These are phyloP conservation scores for Pythium coloratum DNA, from an alignment of 352 stramenopile genomes.

Conservation along the genomic window DNA sequence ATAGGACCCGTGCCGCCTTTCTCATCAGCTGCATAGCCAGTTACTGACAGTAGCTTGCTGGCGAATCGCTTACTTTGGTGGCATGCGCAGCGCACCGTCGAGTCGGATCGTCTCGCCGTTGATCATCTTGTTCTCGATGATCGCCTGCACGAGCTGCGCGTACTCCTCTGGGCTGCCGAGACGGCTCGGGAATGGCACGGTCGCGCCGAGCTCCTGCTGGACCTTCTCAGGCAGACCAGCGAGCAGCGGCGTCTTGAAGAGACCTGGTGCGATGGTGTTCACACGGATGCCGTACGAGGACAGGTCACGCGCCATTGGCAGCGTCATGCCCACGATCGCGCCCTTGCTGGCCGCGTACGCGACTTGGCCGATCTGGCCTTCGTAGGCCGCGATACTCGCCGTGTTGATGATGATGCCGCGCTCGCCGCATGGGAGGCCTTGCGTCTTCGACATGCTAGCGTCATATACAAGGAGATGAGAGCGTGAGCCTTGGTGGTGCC, in stretches of 20 bases:
- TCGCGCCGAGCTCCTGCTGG: conserved; percentile 90
- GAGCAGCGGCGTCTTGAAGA: conserved; percentile 97
- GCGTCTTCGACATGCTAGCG: conserved; percentile 83
- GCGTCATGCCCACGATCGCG: conserved; percentile 96
- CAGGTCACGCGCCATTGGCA: conserved; percentile 96
- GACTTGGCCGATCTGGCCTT: conserved; percentile 96
- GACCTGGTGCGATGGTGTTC: conserved; percentile 95
- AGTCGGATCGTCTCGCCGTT: conserved; percentile 98
- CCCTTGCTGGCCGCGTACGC: conserved; percentile 97
- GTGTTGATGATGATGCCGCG: conserved; percentile 99
- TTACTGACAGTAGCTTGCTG: background rate
- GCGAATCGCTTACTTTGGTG: conserved; percentile 66
- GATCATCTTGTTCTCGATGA: conserved; percentile 98
- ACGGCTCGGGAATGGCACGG: conserved; percentile 95
- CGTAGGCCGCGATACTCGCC: conserved; percentile 96
- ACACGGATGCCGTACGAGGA: conserved; percentile 93
- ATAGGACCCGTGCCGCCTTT: no score
- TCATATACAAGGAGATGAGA: conserved; percentile 5
- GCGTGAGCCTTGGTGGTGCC: background rate
- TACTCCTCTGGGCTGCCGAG: conserved; percentile 96
- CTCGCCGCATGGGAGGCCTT: conserved; percentile 74
- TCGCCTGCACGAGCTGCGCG: conserved; percentile 92
- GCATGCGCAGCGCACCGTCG: conserved; percentile 97
- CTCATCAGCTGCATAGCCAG: background rate
- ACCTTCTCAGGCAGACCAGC: conserved; percentile 95